phyloP scores from a whole-genome alignment of 1,284 basidiomycete species.

The Cryptococcus sp. region DNA sequence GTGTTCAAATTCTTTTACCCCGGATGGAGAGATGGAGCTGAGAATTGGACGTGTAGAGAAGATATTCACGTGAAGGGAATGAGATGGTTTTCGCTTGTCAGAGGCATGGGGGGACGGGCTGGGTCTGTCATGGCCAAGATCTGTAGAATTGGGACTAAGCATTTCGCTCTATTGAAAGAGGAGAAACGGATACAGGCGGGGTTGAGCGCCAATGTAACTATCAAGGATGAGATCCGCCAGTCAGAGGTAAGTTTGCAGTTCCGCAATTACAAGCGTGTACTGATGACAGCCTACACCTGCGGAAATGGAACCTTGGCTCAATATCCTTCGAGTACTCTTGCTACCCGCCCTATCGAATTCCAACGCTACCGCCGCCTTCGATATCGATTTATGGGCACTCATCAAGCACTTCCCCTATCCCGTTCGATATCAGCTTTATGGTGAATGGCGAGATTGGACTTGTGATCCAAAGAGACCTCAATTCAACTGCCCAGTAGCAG shows the following conservation, averaged over 20 bases:
- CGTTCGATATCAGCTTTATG: constrained; percentile 82
- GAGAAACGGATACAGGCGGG: constrained; percentile 20
- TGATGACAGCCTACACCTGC: constrained; percentile 29
- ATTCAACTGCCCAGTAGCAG: constrained; percentile 31
- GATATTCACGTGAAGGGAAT: constrained; percentile 58
- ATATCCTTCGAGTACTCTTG: constrained; percentile 71
- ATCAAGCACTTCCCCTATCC: constrained; percentile 72
- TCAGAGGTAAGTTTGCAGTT: constrained; percentile 13
- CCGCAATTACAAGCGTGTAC: not conserved
- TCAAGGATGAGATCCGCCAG: constrained; percentile 15
- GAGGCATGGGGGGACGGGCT: constrained; percentile 69
- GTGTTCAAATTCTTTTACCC: constrained; percentile 88
- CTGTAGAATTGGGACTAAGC: constrained; percentile 56
- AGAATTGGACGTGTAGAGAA: constrained; percentile 59
- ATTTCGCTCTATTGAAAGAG: constrained; percentile 37
- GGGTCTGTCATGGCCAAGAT: constrained; percentile 61
- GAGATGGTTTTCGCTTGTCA: constrained; percentile 69
- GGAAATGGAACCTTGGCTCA: constrained; percentile 62
- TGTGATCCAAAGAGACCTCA: constrained; percentile 38
- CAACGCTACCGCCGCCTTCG: constrained; percentile 76
- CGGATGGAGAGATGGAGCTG: constrained; percentile 68
- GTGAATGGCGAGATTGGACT: constrained; percentile 83
- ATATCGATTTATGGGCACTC: constrained; percentile 82
- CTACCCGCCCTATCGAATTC: constrained; percentile 84
- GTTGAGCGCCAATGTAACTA: constrained; percentile 28